phyloP scores from a whole-genome alignment of 2,329 filamentous ascomycete species.

The Didymella segeticola region DNA sequence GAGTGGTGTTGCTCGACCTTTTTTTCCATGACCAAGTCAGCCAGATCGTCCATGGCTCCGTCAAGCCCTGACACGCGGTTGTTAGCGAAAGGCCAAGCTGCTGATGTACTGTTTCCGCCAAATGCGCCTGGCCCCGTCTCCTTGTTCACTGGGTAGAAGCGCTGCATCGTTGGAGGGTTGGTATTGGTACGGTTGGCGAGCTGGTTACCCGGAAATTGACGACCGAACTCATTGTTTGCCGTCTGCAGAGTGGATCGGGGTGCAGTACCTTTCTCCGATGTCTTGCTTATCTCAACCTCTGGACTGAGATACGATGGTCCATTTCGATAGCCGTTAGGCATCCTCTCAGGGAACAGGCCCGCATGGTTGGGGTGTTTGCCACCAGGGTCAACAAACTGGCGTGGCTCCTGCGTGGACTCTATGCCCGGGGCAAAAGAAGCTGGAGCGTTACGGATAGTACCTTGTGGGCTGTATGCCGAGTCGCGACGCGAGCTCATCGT shows the following conservation, averaged over 20 bases:
- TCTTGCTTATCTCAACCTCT: conserved; percentile 22
- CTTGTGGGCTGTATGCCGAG: conserved; percentile 23
- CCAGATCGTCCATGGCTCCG: conserved; percentile 49
- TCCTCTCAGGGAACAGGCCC: conserved; percentile 22
- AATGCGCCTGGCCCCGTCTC: conserved; percentile 24
- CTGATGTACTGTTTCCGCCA: conserved; percentile 11
- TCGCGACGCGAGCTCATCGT: conserved; percentile 20
- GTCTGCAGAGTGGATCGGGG: conserved; percentile 17
- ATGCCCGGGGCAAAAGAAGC: conserved; percentile 20
- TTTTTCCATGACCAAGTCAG: conserved; percentile 36
- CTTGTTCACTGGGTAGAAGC: conserved; percentile 33
- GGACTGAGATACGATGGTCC: conserved; percentile 5
- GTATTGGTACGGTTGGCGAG: conserved; percentile 28
- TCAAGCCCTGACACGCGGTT: conserved; percentile 45
- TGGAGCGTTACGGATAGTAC: conserved; percentile 15
- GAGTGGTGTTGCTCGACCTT: conserved; percentile 21
- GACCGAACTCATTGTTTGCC: conserved; percentile 18
- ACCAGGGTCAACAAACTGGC: conserved; percentile 21
- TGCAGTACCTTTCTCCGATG: conserved; percentile 26
- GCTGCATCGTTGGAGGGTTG: conserved; percentile 34
- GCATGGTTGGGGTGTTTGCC: conserved; percentile 21
- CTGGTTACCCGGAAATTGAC: conserved; percentile 37
- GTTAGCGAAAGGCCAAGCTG: conserved; percentile 30
- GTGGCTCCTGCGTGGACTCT: conserved; percentile 22
- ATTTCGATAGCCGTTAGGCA: conserved; percentile 16